Evolutionary conservation across 805 yeast genomes (phyloP), one percentile per base, ranked within the genome.

Genomic region (Torulaspora microellipsoides): DNA sequence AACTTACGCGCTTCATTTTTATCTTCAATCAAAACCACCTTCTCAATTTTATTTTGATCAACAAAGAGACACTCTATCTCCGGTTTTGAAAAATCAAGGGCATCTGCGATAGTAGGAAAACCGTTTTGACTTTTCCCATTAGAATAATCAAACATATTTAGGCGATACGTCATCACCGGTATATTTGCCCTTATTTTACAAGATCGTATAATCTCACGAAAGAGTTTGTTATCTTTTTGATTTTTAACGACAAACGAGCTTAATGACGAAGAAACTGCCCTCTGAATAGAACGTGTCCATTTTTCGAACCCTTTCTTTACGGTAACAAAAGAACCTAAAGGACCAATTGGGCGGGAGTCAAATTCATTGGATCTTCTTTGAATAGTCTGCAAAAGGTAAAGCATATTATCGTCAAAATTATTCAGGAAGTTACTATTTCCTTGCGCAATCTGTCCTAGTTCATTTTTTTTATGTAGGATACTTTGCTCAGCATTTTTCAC

Each of bases 291-390:
- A 17, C 73, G 74, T 4, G 73, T 65, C 88, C 88, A 90, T 33
- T 55, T 50, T 15, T 70, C 64, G 53, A 64, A 77, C 8, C 73
- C 80, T 1, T 66, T 59, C 54, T 78, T 83, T 11, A 91, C 67
- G 4, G 75, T 69, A 2, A 88, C 69, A 46, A 67, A 66, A 3
- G 70, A 51, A 1, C 96, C 96, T 2, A 91, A 49, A 0, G 99
- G 99, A 0, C 98, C 98, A 13, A 83, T 62, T 0, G 95, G 95
- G 29, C 56, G 56, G 2, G 61, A 54, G 13, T 70, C 71, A 71
- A 76, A 81, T 12, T 62, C 54, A 0, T 51, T 36, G 11, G 67
- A 66, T 2, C 59, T 52, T 30, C 43, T 38, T 23, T 64, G 50
- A 6, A 82, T 73, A 4, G 67, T 75, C 3, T 56, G 50, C 17